Evolutionary conservation across 768 basidiomycete genomes (phyloP), one percentile per base, ranked within the genome.

Genomic region (Psilocybe cubensis): DNA sequence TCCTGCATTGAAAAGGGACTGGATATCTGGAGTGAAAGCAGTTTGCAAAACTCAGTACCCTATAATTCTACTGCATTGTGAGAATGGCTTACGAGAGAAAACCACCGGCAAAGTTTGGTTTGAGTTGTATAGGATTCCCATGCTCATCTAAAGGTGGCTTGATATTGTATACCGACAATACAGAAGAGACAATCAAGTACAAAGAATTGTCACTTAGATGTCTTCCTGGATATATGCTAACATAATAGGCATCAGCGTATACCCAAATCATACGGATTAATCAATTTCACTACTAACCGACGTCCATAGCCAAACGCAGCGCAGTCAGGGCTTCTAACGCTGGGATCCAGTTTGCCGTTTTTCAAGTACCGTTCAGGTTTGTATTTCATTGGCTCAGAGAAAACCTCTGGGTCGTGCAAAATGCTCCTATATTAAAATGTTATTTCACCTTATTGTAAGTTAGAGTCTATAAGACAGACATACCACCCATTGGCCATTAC

Each of bases 301-400:
- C 71, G 45, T 23, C 74, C 74, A 54, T 73, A 76, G 0, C 74
- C 74, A 61, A 69, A 77, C n/a, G 66, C 69, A 2, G 63, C 63
- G 23, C 66, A 63, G 1, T 53, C 65, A 0, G 71, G 70, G 54
- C 70, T 68, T 6, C 65, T 59, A 4, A 70, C 62, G 1, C 57
- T 62, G 2, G 60, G 62, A 53, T 73, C 62, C 14, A 67, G 25
- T 25, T 68, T 67, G 0, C 70, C 59, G 53, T 74, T 59, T 33
- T 63, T 61, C 38, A 73, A 65, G 60, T 73, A 79, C 8, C 77
- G 71, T 11, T 78, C 76, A 7, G 78, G 78, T 27, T 71, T 74
- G 63, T 79, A 79, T 4, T 40, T 55, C 38, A 72, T 66, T 1
- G 79, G 76, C 40, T 79, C 74, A 0, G 74, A 73, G 59, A 74